phyloP scores from a whole-genome alignment of 768 basidiomycete species.

The Gelatoporia subvermispora region DNA sequence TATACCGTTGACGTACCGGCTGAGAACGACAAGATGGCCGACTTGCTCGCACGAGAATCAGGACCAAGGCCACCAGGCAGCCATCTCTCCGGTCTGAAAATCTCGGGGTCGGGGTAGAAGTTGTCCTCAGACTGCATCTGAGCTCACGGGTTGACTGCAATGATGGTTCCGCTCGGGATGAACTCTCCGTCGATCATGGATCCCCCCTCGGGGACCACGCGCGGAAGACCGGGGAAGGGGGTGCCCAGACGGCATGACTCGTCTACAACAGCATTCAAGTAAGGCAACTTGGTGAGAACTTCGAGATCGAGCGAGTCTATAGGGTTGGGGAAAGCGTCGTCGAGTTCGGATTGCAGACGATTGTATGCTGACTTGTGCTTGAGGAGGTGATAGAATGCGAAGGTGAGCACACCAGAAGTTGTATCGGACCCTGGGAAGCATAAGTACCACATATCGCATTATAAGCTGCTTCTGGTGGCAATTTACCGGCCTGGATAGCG shows the following conservation, averaged over 20 bases:
- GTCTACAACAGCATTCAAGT: slow-evolving; percentile 44
- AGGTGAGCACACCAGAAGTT: slow-evolving; percentile 17
- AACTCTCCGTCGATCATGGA: slow-evolving; percentile 22
- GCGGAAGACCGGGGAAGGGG: slow-evolving; percentile 24
- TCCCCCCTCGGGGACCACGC: slow-evolving; percentile 25
- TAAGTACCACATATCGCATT: neutral
- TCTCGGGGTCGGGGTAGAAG: slow-evolving; percentile 23
- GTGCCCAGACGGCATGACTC: slow-evolving; percentile 31
- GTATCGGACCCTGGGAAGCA: slow-evolving; percentile 25
- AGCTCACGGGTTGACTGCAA: slow-evolving; percentile 24
- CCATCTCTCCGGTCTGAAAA: no score
- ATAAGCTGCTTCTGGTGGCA: neutral
- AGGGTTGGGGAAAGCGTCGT: slow-evolving; percentile 63
- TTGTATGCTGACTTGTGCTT: slow-evolving; percentile 27
- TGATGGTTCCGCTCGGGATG: slow-evolving; percentile 27
- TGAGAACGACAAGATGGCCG: slow-evolving; percentile 15
- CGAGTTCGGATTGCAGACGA: slow-evolving; percentile 69
- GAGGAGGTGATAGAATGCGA: slow-evolving; percentile 25
- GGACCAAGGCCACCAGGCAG: slow-evolving; percentile 2
- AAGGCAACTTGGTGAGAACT: slow-evolving; percentile 47
- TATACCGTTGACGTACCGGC: slow-evolving; percentile 6
- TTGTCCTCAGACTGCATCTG: slow-evolving; percentile 25
- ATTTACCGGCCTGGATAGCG: slow-evolving; percentile 12
- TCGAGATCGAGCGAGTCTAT: slow-evolving; percentile 56
- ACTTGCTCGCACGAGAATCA: neutral